Evolutionary conservation across 345 rosid genomes (phyloP).

Genomic region (Ceriops tagal): DNA sequence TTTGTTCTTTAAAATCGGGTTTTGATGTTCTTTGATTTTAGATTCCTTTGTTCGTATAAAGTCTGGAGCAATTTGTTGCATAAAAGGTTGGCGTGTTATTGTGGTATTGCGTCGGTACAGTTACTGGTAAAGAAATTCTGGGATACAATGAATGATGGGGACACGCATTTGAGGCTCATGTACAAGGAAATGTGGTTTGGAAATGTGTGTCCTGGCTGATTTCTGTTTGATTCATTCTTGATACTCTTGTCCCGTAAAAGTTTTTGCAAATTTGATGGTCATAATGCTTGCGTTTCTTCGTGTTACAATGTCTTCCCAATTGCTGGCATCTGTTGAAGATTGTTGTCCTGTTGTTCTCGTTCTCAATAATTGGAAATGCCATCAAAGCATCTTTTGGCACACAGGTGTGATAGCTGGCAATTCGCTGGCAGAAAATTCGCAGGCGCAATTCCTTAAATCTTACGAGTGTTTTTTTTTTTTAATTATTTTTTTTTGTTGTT

Average conservation of each 20-base stretch:
- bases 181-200: background rate
- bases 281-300: too few relatives aligned
- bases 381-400: too few relatives aligned
- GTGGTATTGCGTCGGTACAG: background rate
- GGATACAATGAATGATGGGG: background rate
- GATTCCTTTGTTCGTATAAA: background rate
- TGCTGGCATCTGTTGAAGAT: background rate
- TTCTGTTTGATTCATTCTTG: slow-evolving; percentile 1
- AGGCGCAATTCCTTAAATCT: too few relatives aligned
- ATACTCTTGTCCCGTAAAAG: slow-evolving; percentile 18
- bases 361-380: too few relatives aligned
- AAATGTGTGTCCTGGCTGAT: slow-evolving; percentile 14
- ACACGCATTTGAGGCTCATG: slow-evolving; percentile 5
- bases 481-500: too few relatives aligned
- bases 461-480: too few relatives aligned
- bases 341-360: background rate
- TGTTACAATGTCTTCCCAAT: background rate
- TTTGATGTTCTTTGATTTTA: background rate
- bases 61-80: slow-evolving; percentile 14
- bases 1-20: background rate
- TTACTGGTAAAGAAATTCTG: slow-evolving; percentile 1
- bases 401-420: too few relatives aligned
- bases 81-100: slow-evolving; percentile 7
- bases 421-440: too few relatives aligned
- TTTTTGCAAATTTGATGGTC: slow-evolving; percentile 21